Conservation (phyloP, 495 filamentous ascomycete species). For the Saxophila tyrrhenica region DNA sequence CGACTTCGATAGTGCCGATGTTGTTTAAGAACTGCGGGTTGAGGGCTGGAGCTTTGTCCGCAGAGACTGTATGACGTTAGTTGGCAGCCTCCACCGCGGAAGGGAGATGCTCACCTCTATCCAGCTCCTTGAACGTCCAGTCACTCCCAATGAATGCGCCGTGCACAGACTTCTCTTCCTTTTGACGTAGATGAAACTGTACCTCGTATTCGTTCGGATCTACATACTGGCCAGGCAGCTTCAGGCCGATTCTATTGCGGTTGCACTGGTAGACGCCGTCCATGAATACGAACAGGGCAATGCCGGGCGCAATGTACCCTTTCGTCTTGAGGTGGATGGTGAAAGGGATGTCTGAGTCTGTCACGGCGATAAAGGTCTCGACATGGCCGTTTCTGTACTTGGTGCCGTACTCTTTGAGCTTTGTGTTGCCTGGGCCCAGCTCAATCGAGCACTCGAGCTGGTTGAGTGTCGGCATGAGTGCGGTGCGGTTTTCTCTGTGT, state of each 20-base stretch:
- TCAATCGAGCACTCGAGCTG: slow-evolving; percentile 35
- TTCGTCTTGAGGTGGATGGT: slow-evolving; percentile 31
- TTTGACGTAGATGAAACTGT: slow-evolving; percentile 35
- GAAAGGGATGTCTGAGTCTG: slow-evolving; percentile 27
- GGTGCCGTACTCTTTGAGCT: slow-evolving; percentile 33
- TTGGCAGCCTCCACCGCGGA: no score
- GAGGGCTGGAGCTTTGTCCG: slow-evolving; percentile 21
- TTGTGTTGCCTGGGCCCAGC: slow-evolving; percentile 23
- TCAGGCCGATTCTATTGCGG: slow-evolving; percentile 33
- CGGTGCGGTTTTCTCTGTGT: neutral
- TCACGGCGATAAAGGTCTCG: slow-evolving; percentile 35
- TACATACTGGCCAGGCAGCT: slow-evolving; percentile 16
- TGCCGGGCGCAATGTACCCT: slow-evolving; percentile 35
- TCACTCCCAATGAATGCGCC: slow-evolving; percentile 33
- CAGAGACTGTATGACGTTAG: slow-evolving; percentile 6
- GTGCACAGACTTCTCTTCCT: slow-evolving; percentile 30
- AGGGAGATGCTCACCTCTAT: slow-evolving; percentile 24
- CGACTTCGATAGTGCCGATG: slow-evolving; percentile 39
- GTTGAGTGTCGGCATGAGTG: slow-evolving; percentile 37
- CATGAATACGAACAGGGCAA: slow-evolving; percentile 40
- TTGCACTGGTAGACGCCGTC: slow-evolving; percentile 42
- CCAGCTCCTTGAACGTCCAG: slow-evolving; percentile 35
- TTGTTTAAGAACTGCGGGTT: slow-evolving; percentile 27
- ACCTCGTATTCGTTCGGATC: slow-evolving; percentile 20
- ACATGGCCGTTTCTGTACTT: slow-evolving; percentile 36